Evolutionary conservation across 208 protist genomes (phyloP), one percentile per base, ranked within the genome.

Genomic region (Crithidia brevicula): DNA sequence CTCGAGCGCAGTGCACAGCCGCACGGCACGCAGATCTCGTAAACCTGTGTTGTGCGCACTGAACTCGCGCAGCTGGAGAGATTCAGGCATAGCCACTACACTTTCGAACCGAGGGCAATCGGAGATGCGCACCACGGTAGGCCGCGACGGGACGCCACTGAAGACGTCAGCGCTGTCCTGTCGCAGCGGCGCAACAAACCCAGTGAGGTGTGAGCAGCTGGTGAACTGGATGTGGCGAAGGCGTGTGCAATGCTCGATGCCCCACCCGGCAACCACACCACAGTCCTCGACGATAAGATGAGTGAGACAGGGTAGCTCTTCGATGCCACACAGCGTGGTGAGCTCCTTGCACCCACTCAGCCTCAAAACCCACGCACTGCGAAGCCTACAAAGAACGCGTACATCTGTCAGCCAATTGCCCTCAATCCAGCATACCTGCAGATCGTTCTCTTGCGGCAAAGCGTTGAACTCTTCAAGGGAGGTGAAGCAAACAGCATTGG

Each of bases 251-350:
- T 30, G 22, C 20, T 51, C 46, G 22, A 51, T 51, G 22, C 20
- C 22, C 22, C 22, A 15, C 46, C 22, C 22, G 15, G 6, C 22
- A 20, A 23, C 22, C 1, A 51, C 46, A 23, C 46, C 46, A 20
- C 46, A 51, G 20, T 51, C 46, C 20, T 51, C 46, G 22, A 51
- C 22, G 16, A 30, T 51, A 15, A 51, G 46, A 20, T 51, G 46
- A 18, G 46, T 51, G 46, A 51, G 46, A 15, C 8, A 30, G 7
- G 22, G 6, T 7, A 51, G 30, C 22, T 15, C 5, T 9, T 28
- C 7, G 22, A 51, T 28, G 46, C 22, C 20, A 8, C 22, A 51
- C 9, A 51, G 46, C 22, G 46, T 30, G 4, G 7, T 7, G 8
- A 51, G 46, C 5, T 51, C 6, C 7, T 4, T 15, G 46, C 46